Evolutionary conservation across 2,329 filamentous ascomycete genomes (phyloP).

Genomic region (Claviceps sp.): DNA sequence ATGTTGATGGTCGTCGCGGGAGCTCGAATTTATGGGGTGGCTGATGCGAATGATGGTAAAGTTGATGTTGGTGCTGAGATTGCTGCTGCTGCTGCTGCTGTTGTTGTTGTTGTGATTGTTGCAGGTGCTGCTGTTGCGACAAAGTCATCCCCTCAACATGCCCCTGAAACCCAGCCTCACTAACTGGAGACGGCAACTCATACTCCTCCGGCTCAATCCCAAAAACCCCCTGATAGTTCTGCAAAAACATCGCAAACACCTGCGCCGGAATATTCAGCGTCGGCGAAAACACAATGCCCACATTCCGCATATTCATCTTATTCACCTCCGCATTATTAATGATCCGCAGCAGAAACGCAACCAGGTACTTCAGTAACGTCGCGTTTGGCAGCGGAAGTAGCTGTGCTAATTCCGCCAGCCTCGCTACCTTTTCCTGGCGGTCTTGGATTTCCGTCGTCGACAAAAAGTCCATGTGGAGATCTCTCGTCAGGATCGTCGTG

Average conservation of each 20-base stretch:
- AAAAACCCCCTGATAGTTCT: constrained; percentile 81
- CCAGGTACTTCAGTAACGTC: constrained; percentile 69
- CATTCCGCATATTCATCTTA: constrained; percentile 97
- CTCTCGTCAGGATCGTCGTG: constrained; percentile 77
- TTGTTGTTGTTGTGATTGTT: neutral
- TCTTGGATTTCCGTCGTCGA: constrained; percentile 68
- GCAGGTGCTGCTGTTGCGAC: neutral
- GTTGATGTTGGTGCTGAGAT: neutral
- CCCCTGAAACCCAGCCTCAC: constrained; percentile 22
- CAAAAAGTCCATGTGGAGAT: constrained; percentile 81
- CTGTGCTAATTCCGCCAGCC: constrained; percentile 66
- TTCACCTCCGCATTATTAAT: constrained; percentile 83
- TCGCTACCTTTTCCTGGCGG: constrained; percentile 60
- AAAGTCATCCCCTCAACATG: constrained; percentile 16
- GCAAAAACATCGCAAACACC: constrained; percentile 85
- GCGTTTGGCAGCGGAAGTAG: constrained; percentile 69
- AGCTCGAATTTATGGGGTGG: constrained; percentile 16
- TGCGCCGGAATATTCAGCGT: constrained; percentile 93
- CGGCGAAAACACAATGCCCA: constrained; percentile 95
- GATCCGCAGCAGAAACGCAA: constrained; percentile 80
- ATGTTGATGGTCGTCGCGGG: constrained; percentile 34
- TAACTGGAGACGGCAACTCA: constrained; percentile 35
- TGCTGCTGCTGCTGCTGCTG: neutral
- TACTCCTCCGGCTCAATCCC: constrained; percentile 54
- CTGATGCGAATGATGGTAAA: neutral